Base-by-base conservation (phyloP, 2,329 filamentous ascomycete genomes). In the Claviceps quebecensis region DNA sequence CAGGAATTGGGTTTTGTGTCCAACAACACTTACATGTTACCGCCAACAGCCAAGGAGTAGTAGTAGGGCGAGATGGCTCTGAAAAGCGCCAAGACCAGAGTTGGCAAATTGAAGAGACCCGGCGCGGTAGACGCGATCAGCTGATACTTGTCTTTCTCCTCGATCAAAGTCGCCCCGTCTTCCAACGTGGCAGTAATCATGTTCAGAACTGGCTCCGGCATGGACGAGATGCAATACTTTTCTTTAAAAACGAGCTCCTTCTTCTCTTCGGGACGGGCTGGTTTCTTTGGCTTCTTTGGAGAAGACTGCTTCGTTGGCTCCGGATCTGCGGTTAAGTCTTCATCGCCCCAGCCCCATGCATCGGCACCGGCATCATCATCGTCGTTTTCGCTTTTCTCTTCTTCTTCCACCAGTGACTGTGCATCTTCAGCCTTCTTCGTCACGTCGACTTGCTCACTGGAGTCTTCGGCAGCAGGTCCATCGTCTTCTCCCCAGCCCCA, bases 321-420 rank as follows among this genome's bases (percentile, higher is more conserved):
- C 36, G 61, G 56, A 5, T 26, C 23, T 26, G 23, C 23, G 44
- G 58, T 43, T 16, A 56, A 45, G 16, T 85, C 84, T 29, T 91
- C 74, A 29, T 80, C 86, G n/a, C 80, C 86, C 86, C 87, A 94
- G 37, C 86, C 87, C 85, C 87, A 93, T 34, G 87, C 87, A 54
- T 87, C 86, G 14, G 72, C 74, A 4, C 68, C 67, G 22, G 78
- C 75, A 14, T 76, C 71, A 7, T 70, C 71, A 1, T 71, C 69
- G 0, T 65, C 63, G 14, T 34, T n/a, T 17, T 45, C 8, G n/a
- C n/a, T 9, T 13, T 17, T 23, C 17, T 17, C 44, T n/a, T 6
- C 53, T 57, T 37, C 49, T 56, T 47, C 36, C 22, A 23, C 5
- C 26, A 57, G 53, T 4, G 5, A 16, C 26, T 57, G 53, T 4